These are phyloP conservation scores for Orbilia quercus DNA, from an alignment of 2,329 filamentous ascomycete genomes.

Conservation along the genomic window DNA sequence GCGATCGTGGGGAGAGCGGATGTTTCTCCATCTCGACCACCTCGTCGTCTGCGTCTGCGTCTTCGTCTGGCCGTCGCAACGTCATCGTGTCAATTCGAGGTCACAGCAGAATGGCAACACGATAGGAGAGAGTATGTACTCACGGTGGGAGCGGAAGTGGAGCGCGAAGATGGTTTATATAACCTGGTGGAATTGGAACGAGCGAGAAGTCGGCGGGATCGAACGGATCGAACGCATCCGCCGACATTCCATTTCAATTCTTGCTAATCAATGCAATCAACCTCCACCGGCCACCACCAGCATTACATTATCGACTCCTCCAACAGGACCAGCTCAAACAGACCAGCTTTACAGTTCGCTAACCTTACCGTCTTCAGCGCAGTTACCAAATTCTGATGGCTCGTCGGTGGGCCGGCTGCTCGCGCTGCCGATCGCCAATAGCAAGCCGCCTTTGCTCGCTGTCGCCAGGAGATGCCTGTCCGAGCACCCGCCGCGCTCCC, in stretches of 20 bases:
- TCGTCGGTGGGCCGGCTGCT: conserved; percentile 5
- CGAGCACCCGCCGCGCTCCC: not conserved
- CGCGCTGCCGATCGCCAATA: conserved; percentile 18
- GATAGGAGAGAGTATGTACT: not conserved
- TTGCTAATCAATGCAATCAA: not conserved
- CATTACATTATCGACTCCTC: not conserved
- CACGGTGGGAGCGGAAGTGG: not conserved
- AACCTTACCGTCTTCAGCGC: too few relatives aligned
- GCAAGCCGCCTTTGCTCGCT: too few relatives aligned
- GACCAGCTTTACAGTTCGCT: too few relatives aligned
- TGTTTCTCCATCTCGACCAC: conserved; percentile 33
- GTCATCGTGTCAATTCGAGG: not conserved
- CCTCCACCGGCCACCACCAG: conserved; percentile 1
- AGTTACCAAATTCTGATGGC: not conserved
- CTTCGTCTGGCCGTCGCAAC: conserved; percentile 15
- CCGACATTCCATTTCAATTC: not conserved
- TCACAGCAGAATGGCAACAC: not conserved
- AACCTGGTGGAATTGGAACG: not conserved
- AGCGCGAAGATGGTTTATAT: too few relatives aligned
- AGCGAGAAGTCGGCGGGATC: conserved; percentile 12
- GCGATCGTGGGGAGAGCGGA: not conserved
- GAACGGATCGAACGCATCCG: conserved; percentile 24
- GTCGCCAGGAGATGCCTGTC: not conserved
- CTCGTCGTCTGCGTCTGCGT: not conserved
- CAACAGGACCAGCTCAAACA: not conserved